These are phyloP conservation scores for Saccharomyces jurei DNA, from an alignment of 805 yeast genomes.

Conservation along the genomic window DNA sequence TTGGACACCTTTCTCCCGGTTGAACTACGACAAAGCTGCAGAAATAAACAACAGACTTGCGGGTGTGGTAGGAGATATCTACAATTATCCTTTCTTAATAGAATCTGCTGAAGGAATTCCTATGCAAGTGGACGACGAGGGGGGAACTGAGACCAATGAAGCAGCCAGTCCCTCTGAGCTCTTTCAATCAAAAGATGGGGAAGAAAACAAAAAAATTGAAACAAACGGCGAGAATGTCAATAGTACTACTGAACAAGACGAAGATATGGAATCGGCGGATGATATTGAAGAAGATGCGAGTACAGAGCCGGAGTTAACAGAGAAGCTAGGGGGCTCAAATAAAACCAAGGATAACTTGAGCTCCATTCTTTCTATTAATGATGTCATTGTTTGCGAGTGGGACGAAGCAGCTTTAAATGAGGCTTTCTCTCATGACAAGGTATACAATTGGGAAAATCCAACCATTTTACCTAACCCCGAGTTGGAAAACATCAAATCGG, in stretches of 20 bases:
- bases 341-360: background rate
- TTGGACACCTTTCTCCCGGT: constrained; percentile 23
- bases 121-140: background rate
- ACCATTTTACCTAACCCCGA: constrained; percentile 45
- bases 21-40: constrained; percentile 9
- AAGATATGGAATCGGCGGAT: background rate
- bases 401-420: constrained; percentile 37
- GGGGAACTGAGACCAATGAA: background rate
- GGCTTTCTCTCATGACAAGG: constrained; percentile 46
- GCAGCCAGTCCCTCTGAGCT: background rate
- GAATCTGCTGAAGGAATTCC: background rate
- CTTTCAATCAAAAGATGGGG: background rate
- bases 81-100: constrained; percentile 11
- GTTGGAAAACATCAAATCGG: constrained; percentile 39
- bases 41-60: constrained; percentile 11
- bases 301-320: background rate
- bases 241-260: background rate
- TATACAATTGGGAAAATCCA: constrained; percentile 50
- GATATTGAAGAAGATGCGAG: background rate
- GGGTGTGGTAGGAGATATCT: constrained; percentile 19
- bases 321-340: background rate
- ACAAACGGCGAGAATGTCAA: background rate
- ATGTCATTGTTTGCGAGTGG: constrained; percentile 64
- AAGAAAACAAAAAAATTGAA: background rate
- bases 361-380: constrained; percentile 14